Percentiles rank a stretch among this genome's conserved stretches.
Conservation (phyloP, 345 rosid genomes). For the Toxicodendron radicans region DNA sequence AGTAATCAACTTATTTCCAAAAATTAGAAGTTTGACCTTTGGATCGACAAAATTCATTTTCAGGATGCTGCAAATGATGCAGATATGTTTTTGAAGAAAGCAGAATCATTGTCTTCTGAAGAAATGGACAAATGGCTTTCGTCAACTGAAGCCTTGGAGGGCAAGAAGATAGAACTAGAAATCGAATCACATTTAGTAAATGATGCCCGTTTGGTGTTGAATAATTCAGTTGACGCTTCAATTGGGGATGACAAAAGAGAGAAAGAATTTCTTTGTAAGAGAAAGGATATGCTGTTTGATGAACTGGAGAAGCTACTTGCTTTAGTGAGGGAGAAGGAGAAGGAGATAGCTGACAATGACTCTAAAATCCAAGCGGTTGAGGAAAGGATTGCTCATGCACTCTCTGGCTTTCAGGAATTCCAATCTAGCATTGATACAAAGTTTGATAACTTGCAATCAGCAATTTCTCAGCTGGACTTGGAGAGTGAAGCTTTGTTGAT, state of each 20-base stretch:
- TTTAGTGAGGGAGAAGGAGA: constrained; percentile 66
- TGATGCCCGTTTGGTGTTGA: constrained; percentile 48
- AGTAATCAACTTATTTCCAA: not conserved
- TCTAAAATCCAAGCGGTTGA: constrained; percentile 54
- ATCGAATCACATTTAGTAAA: constrained; percentile 57
- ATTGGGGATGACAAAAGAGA: constrained; percentile 57
- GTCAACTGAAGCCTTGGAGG: constrained; percentile 59
- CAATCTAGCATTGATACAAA: constrained; percentile 50
- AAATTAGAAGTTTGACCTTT: not conserved
- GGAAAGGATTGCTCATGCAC: constrained; percentile 48
- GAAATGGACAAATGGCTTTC: constrained; percentile 65
- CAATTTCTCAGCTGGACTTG: constrained; percentile 43
- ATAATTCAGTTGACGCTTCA: constrained; percentile 48
- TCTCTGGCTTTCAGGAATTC: constrained; percentile 58
- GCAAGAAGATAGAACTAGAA: constrained; percentile 60
- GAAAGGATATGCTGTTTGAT: constrained; percentile 45
- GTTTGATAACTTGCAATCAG: constrained; percentile 43
- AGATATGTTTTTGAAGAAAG: constrained; percentile 44
- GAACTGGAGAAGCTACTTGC: constrained; percentile 70
- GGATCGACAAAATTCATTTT: not conserved
- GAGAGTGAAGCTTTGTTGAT: constrained; percentile 48
- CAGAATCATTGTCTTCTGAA: constrained; percentile 40
- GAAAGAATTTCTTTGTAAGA: constrained; percentile 46
- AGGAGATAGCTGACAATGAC: constrained; percentile 64
- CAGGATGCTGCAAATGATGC: constrained; percentile 69